phyloP scores from a whole-genome alignment of 176 grass and related monocot species.

The Pontederia crassipes region DNA sequence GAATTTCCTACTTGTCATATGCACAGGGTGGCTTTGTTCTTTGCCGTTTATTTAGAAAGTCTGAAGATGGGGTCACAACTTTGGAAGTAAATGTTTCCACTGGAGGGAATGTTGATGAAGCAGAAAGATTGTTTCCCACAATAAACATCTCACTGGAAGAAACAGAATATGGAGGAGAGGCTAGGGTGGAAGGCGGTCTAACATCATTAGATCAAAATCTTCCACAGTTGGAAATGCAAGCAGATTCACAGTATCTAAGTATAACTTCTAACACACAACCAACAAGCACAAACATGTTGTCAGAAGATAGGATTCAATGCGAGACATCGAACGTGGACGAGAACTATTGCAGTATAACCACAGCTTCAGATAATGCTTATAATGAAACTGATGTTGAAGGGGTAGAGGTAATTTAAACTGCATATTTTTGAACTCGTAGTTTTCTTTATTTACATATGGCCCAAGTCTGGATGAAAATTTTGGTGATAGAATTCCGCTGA shows the following conservation, averaged over 20 bases:
- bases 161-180: not conserved
- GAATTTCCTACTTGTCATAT: not conserved
- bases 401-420: too few species aligned
- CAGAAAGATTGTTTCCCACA: not conserved
- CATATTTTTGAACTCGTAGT: too few species aligned
- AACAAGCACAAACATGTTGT: not conserved
- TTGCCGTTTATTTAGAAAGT: conserved; percentile 16
- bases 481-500: not conserved
- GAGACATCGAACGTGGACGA: not conserved
- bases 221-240: not conserved
- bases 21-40: conserved; percentile 16
- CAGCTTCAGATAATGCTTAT: not conserved
- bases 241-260: not conserved
- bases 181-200: not conserved
- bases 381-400: not conserved
- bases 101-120: not conserved
- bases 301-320: not conserved
- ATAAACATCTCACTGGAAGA: not conserved
- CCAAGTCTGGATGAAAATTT: too few species aligned
- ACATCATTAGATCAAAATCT: not conserved
- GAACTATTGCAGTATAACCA: not conserved
- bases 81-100: not conserved
- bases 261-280: not conserved
- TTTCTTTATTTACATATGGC: too few species aligned
- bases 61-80: not conserved